Evolutionary conservation across 306 rosid species (phyloP).

Genomic region (Castanopsis chinensis): DNA sequence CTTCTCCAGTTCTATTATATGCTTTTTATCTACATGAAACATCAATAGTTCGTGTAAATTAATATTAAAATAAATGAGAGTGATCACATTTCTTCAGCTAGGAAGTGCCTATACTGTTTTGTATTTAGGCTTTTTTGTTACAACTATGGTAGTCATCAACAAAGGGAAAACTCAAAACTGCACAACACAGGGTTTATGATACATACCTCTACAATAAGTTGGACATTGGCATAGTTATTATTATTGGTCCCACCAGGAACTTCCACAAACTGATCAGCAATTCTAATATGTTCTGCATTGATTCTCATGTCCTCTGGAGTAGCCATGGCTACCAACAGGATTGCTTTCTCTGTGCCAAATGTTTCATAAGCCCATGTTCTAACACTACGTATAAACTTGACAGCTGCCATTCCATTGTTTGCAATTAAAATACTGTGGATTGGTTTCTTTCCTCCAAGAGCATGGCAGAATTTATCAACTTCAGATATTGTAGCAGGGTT

Average conservation of each 20-base stretch:
- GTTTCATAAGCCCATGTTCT: slow-evolving; percentile 97
- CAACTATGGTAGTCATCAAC: no score
- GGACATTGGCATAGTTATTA: slow-evolving; percentile 98
- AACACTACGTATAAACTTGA: slow-evolving; percentile 92
- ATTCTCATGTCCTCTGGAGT: slow-evolving; percentile 99
- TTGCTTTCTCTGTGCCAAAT: slow-evolving; percentile 92
- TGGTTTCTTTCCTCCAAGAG: slow-evolving; percentile 92
- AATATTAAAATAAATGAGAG: no score
- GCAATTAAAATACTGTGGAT: slow-evolving; percentile 94
- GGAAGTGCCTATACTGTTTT: no score
- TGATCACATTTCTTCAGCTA: no score
- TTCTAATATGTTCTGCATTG: slow-evolving; percentile 99
- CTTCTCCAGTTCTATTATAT: no score
- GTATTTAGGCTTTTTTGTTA: no score
- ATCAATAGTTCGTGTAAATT: no score
- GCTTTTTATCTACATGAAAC: no score
- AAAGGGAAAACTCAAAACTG: no score
- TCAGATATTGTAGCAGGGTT: slow-evolving; percentile 65
- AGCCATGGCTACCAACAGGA: slow-evolving; percentile 99
- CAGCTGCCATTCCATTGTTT: slow-evolving; percentile 99
- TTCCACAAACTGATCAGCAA: slow-evolving; percentile 98
- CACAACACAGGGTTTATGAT: slow-evolving; percentile 1
- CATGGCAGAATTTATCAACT: slow-evolving; percentile 69
- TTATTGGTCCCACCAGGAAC: slow-evolving; percentile 99
- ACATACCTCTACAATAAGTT: slow-evolving; percentile 92